Evolutionary conservation across 495 filamentous ascomycete species (phyloP).

Genomic region (Usnea hakonensis): DNA sequence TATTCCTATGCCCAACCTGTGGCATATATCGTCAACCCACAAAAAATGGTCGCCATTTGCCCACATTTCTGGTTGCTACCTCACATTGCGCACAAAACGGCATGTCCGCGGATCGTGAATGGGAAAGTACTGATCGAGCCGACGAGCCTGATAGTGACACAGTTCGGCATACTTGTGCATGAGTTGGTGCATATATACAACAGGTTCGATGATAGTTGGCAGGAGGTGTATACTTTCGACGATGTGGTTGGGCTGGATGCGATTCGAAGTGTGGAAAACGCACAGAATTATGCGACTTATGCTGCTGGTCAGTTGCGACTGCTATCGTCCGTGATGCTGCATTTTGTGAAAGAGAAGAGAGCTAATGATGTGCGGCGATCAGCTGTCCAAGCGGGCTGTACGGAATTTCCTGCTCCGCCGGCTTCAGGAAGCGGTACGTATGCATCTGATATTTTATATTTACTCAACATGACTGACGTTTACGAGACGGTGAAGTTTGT

Average conservation of each 20-base stretch:
- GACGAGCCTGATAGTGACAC: not conserved
- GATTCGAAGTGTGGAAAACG: not conserved
- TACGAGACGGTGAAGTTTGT: not conserved
- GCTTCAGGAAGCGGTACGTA: not conserved
- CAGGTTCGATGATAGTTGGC: not conserved
- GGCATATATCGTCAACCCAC: not conserved
- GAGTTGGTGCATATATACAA: not conserved
- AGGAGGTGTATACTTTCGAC: not conserved
- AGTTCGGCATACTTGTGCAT: not conserved
- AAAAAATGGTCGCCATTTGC: not conserved
- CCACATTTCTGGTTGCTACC: not conserved
- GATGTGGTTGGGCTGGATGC: not conserved
- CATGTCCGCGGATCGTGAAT: not conserved
- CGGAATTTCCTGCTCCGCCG: not conserved
- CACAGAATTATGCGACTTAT: not conserved
- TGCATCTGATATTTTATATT: not conserved
- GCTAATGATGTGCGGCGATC: not conserved
- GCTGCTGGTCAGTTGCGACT: not conserved
- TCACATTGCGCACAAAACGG: not conserved
- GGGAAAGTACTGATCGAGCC: not conserved
- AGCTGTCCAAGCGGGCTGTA: not conserved
- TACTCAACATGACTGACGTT: not conserved
- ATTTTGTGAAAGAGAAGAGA: not conserved
- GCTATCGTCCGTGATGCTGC: not conserved
- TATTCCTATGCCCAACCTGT: too few relatives aligned